Conservation (phyloP, 768 basidiomycete genomes). For the Mycena vitilis region DNA sequence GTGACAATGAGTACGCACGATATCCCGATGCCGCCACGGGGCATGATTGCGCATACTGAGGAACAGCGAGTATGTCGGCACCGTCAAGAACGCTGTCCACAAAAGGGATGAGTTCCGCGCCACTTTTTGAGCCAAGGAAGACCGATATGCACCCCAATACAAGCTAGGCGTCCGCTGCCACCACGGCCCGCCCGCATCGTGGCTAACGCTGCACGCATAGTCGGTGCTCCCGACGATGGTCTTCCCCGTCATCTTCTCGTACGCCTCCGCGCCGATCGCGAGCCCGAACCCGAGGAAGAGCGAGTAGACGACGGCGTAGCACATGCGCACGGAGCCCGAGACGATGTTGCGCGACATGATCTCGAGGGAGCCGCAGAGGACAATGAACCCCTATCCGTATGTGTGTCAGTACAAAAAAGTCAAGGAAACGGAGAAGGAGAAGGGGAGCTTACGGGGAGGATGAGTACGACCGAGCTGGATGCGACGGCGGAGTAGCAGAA, state of each 20-base stretch:
- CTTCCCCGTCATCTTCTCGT: conserved; percentile 63
- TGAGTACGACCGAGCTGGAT: conserved; percentile 81
- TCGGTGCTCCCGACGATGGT: conserved; percentile 65
- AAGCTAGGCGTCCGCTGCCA: conserved; percentile 77
- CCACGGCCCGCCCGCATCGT: conserved; percentile 73
- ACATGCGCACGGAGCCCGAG: conserved; percentile 85
- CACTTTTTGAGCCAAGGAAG: too few species aligned
- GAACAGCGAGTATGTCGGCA: conserved; percentile 76
- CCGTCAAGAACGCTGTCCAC: conserved; percentile 71
- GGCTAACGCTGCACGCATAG: conserved; percentile 68
- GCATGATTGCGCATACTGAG: conserved; percentile 75
- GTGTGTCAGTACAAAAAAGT: conserved; percentile 32
- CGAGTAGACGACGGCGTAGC: conserved; percentile 85
- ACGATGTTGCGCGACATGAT: conserved; percentile 85
- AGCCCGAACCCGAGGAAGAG: conserved; percentile 85
- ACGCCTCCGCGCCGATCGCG: conserved; percentile 81
- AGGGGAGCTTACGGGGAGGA: conserved; percentile 68
- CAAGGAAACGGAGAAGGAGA: not conserved
- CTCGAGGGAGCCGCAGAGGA: conserved; percentile 80
- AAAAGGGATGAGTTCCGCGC: too few species aligned
- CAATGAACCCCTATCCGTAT: conserved; percentile 66
- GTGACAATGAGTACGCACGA: conserved; percentile 58
- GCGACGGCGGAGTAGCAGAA: conserved; percentile 89
- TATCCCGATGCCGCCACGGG: conserved; percentile 65
- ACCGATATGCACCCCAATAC: conserved; percentile 70